phyloP scores from a whole-genome alignment of 495 filamentous ascomycete genomes.

The Neurospora tetraspora region DNA sequence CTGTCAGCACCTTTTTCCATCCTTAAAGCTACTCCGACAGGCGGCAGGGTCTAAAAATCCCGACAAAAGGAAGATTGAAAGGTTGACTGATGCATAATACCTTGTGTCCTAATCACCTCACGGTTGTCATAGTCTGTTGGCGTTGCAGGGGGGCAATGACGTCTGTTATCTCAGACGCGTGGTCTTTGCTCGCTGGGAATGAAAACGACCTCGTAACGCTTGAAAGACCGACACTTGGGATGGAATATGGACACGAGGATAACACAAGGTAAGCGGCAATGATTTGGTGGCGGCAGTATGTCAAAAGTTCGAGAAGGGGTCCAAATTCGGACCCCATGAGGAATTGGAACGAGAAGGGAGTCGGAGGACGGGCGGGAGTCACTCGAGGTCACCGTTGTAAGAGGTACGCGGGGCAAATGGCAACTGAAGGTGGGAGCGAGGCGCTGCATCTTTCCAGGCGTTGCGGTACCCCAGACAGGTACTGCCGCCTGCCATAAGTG shows the following conservation, averaged over 20 bases:
- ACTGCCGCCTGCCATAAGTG: neutral
- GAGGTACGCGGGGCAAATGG: slow-evolving; percentile 17
- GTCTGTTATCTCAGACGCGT: neutral
- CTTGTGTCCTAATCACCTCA: neutral
- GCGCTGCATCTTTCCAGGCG: neutral
- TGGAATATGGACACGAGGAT: neutral
- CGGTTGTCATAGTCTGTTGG: neutral
- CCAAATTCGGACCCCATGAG: slow-evolving; percentile 17
- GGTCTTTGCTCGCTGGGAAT: neutral
- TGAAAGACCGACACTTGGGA: neutral
- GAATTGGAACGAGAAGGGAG: neutral
- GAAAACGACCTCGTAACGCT: neutral
- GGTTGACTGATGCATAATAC: neutral
- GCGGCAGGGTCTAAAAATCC: neutral
- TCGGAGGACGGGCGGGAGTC: slow-evolving; percentile 5
- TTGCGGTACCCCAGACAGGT: neutral
- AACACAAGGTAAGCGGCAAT: neutral
- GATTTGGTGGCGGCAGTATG: neutral
- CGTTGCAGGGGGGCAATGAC: neutral
- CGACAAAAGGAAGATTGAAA: neutral
- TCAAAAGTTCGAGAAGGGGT: slow-evolving; percentile 11
- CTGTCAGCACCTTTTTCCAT: neutral
- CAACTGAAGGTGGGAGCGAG: neutral
- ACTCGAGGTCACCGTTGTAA: neutral
- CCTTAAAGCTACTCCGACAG: neutral